Evolutionary conservation across 768 basidiomycete species (phyloP).

Genomic region (Psilocybe azurescens): DNA sequence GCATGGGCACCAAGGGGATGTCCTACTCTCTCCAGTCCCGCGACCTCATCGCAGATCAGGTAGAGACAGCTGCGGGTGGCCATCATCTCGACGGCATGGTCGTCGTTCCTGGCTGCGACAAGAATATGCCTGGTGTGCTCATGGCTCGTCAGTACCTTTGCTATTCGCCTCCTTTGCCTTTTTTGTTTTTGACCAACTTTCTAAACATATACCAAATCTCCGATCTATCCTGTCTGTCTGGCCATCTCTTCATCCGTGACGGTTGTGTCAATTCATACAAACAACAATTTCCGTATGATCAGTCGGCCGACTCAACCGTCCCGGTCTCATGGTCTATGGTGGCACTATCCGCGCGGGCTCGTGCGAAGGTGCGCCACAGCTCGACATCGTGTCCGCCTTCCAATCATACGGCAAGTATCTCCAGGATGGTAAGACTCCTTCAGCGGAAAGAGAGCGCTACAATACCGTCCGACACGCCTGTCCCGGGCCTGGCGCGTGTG

Average conservation of each 20-base stretch:
- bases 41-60: conserved; percentile 96
- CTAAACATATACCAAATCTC: conserved; percentile 19
- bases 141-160: conserved; percentile 80
- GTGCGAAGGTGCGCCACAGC: conserved; percentile 84
- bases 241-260: conserved; percentile 3
- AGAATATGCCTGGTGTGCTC: conserved; percentile 99
- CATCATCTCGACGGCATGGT: conserved; percentile 99
- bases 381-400: conserved; percentile 98
- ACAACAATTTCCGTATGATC: conserved; percentile 1
- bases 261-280: conserved; percentile 10
- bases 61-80: conserved; percentile 94
- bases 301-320: conserved; percentile 96
- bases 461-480: conserved; percentile 92
- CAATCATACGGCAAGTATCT: conserved; percentile 96
- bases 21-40: conserved; percentile 95
- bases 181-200: conserved; percentile 13
- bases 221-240: background rate
- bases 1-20: conserved; percentile 96
- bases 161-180: conserved; percentile 19
- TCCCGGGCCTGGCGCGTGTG: conserved; percentile 97
- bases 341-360: conserved; percentile 94
- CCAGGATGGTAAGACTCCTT: conserved; percentile 82
- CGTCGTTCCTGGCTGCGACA: conserved; percentile 96
- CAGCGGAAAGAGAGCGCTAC: conserved; percentile 85
- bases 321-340: conserved; percentile 97